Base-by-base conservation (phyloP, 768 basidiomycete genomes). In the Phylloporus rhodoxanthus region DNA sequence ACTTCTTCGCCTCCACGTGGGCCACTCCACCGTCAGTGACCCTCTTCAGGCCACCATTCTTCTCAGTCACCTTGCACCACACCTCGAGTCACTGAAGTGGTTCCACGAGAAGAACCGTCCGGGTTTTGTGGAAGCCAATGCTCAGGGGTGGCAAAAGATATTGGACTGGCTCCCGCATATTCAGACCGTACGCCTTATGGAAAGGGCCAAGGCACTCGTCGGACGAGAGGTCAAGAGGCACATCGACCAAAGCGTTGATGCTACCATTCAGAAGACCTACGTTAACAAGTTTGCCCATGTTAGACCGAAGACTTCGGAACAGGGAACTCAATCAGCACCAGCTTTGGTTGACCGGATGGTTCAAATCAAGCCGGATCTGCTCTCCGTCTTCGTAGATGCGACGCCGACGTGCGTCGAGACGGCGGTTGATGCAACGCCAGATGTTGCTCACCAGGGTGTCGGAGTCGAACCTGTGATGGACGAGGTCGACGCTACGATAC, bases 41-140 rank as follows among this genome's bases (percentile, higher is more conserved):
- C 77, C 82, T n/a, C 75, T 90, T 49, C 81, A 81, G 50, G 72
- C 79, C 19, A 75, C 85, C 25, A 81, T 89, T 57, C 75, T 85
- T 50, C 74, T 90, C 53, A 89, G 87, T 66, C 87, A 90, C 64
- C 68, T 90, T 45, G 79, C 82, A n/a, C 86, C 87, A 33, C 71
- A 73, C 59, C 71, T 87, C 39, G 85, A 88, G 61, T 72, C 68
- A 23, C 65, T 90, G 45, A 85, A 82, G 65, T 88, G 79, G 79
- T 88, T 87, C 73, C 80, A 84, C 58, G 85, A 87, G 59, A 84
- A 82, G 67, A 87, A 80, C 57, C 75, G 86, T n/a, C 74, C 78
- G 0, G 84, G 84, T 5, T 84, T 75, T 57, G 71, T 82, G 43
- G 87, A 90, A 62, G 71, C 74, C 28, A 81, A 87, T 57, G 79